Evolutionary conservation across 192 early-diverging fungal species (phyloP), one percentile per base, ranked within the genome.

Genomic region (Anaeromyces robustus): DNA sequence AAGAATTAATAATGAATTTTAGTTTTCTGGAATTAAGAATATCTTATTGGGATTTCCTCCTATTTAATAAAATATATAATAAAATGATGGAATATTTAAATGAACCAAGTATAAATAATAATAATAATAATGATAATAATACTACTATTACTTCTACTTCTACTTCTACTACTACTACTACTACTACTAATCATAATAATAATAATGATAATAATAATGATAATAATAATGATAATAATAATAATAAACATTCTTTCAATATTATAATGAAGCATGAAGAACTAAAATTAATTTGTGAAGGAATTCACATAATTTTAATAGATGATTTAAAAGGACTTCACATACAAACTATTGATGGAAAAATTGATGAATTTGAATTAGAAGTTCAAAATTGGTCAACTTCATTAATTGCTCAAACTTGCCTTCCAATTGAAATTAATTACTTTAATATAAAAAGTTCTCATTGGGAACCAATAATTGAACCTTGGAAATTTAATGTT

Each of bases 381-480:
- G 90, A 95, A 77, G 87, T 94, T 2, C 84, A 89, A 0, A 93
- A 99, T 84, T 99, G 98, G 98, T 93, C 92, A 11, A 30, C 52
- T 19, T 18, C 31, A 31, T 18, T 29, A 86, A 80, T 29, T 84
- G 77, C 85, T 88, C 29, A 93, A 81, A 90, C 89, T 7, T 88
- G 90, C 12, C 84, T 97, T 7, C 84, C 88, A 37, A 83, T 96
- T 68, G 91, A 93, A 79, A 89, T 92, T 41, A 98, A 97, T 84
- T 97, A 94, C 85, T 99, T 97, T 81, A 98, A 99, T 87, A 87
- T 97, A 39, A 94, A 95, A 82, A 97, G 95, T 85, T 98, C 97
- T 30, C 97, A 98, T 84, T 99, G 98, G 98, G 98, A 99, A 84
- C 96, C 98, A 4, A 83, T 98, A 52, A 80, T 98, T 26, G 98